phyloP scores from a whole-genome alignment of 2,329 filamentous ascomycete species.

The Colletotrichum sp. region DNA sequence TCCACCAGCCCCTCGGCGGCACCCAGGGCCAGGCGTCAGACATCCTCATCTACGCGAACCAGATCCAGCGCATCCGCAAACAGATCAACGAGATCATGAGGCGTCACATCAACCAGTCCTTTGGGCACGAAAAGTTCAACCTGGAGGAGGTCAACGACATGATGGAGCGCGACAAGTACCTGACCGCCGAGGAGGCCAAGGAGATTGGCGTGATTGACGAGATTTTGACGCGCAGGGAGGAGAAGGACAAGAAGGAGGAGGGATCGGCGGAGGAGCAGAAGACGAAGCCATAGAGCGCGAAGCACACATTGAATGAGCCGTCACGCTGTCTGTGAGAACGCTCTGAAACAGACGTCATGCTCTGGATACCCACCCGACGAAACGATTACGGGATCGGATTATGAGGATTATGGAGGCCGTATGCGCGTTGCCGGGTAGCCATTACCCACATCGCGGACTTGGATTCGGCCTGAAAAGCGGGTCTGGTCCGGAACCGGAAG shows the following conservation, averaged over 20 bases:
- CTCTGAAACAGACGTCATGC: background rate
- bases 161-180: conserved; percentile 97
- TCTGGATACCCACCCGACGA: background rate
- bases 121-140: conserved; percentile 76
- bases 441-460: background rate
- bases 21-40: conserved; percentile 73
- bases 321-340: background rate
- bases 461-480: conserved; percentile 6
- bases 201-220: conserved; percentile 93
- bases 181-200: conserved; percentile 86
- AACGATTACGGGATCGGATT: background rate
- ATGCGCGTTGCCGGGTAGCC: conserved; percentile 14
- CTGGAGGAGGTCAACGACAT: conserved; percentile 87
- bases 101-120: conserved; percentile 79
- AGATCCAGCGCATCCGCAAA: conserved; percentile 86
- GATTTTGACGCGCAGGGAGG: conserved; percentile 73
- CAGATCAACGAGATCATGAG: conserved; percentile 92
- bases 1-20: conserved; percentile 89
- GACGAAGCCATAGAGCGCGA: conserved; percentile 14
- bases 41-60: conserved; percentile 96
- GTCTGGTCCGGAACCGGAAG: conserved; percentile 15
- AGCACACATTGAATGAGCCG: background rate
- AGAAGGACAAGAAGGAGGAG: conserved; percentile 26
- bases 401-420: background rate
- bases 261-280: conserved; percentile 13